Percentiles rank a stretch among this genome's conserved stretches.
These are phyloP conservation scores for Fomitopsis schrenkii DNA, from an alignment of 1,284 basidiomycete species.

Conservation along the genomic window DNA sequence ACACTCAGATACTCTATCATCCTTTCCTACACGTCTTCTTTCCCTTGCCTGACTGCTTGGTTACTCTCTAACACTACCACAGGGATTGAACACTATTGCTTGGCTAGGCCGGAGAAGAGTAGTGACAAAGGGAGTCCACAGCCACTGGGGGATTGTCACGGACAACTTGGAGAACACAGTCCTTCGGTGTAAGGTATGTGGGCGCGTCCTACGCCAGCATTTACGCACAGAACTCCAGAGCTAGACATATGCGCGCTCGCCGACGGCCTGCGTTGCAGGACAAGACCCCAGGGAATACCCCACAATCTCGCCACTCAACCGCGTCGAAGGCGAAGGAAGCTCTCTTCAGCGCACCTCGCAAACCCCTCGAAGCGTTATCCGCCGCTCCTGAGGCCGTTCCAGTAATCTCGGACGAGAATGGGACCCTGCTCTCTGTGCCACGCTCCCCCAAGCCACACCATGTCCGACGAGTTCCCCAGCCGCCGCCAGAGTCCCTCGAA, in stretches of 20 bases:
- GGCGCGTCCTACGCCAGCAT: background rate
- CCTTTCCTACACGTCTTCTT: no score
- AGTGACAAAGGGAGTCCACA: no score
- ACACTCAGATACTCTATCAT: no score
- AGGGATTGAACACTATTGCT: no score
- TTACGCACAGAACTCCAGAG: no score
- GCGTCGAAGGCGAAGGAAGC: background rate
- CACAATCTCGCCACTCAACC: constrained; percentile 7
- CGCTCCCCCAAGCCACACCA: constrained; percentile 5
- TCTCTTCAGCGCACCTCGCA: background rate
- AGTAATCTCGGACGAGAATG: background rate
- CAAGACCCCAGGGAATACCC: constrained; percentile 22
- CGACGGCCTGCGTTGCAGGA: constrained; percentile 17
- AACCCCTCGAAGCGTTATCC: background rate
- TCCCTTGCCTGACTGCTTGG: no score
- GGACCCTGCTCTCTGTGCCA: background rate
- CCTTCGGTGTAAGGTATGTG: background rate
- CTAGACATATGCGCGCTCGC: background rate
- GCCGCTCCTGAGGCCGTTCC: background rate
- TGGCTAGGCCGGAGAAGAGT: no score
- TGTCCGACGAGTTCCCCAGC: background rate
- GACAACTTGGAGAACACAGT: no score
- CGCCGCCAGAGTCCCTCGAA: background rate
- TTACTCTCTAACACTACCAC: no score
- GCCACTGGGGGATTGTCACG: no score